phyloP scores from a whole-genome alignment of 208 protist genomes.

The Strigomonas galati region DNA sequence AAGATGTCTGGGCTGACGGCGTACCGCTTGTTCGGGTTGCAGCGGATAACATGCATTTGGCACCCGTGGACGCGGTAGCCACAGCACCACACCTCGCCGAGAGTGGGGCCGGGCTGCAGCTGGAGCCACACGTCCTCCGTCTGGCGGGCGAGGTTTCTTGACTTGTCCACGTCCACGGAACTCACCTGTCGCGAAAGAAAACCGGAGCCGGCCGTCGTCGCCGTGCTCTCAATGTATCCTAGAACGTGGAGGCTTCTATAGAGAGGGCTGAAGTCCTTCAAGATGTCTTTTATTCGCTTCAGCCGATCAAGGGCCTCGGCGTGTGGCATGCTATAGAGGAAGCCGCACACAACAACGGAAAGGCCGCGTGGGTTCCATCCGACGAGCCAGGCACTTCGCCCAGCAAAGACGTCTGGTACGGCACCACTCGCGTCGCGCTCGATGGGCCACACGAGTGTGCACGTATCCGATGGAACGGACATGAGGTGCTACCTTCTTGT shows the following conservation, averaged over 20 bases:
- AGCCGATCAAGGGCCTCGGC: constrained; percentile 36
- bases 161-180: constrained; percentile 12
- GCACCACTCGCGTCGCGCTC: no score
- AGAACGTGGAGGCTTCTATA: constrained; percentile 50
- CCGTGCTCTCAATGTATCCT: constrained; percentile 40
- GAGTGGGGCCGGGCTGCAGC: constrained; percentile 52
- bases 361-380: constrained; percentile 81
- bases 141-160: constrained; percentile 25
- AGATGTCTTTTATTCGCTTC: constrained; percentile 24
- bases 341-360: constrained; percentile 58
- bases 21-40: constrained; percentile 36
- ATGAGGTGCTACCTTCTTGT: no score
- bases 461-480: constrained; percentile 42
- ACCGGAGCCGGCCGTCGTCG: background rate
- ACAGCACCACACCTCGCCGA: constrained; percentile 81
- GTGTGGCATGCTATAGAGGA: constrained; percentile 39
- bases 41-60: constrained; percentile 77
- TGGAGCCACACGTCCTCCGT: constrained; percentile 78
- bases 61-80: constrained; percentile 77
- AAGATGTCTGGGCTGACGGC: constrained; percentile 47
- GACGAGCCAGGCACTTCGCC: constrained; percentile 50
- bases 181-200: constrained; percentile 4
- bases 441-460: constrained; percentile 73
- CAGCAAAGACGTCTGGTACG: no score
- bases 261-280: constrained; percentile 16